Evolutionary conservation across 441 rosid species (phyloP), one percentile per base, ranked within the genome.

Genomic region (Populus tomentosa): DNA sequence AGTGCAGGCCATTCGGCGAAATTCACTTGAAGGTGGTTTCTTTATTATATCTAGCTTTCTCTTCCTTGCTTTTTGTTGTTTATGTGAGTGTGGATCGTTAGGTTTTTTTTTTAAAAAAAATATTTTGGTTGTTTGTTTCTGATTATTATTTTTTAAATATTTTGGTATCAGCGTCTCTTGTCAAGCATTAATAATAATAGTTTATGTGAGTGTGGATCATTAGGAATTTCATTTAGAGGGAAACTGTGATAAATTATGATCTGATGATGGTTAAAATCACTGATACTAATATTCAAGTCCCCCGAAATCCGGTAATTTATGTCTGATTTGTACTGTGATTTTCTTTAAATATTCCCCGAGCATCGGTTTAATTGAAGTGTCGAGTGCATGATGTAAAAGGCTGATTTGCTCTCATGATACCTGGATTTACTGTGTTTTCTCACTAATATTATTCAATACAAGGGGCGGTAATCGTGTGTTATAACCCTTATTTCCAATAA

Each of bases 1-100:
- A 81, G 75, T 90, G 94, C 86, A 91, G 86, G 87, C 98, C 98
- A 21, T 89, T 93, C 18, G 98, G 98, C 46, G 97, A 93, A 86
- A 85, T 95, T 70, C 98, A 93, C 81, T 85, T 93, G 82, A 93
- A 95, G 98, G 98, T 94, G 78, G n/a, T 75, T 61, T 67, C 53
- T 74, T 30, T 59, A 32, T 74, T 75, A 21, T 24, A 11, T 70
- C 74, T 21, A 56, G 72, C 30, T 64, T n/a, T 46, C 53, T 38
- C 21, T 61, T 26, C 77, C 46, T 10, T 61, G 50, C 21, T 40
- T 77, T 77, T 70, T 63, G 70, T 70, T 70, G 75, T 59, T 76
- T 62, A 40, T 40, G 46, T 10, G 46, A 8, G 46, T 10, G 46
- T 40, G 46, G 11, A 40, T 40, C 46, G 7, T 35, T 5, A 35